Conservation (phyloP, 345 rosid species). For the Brassica carinata region DNA sequence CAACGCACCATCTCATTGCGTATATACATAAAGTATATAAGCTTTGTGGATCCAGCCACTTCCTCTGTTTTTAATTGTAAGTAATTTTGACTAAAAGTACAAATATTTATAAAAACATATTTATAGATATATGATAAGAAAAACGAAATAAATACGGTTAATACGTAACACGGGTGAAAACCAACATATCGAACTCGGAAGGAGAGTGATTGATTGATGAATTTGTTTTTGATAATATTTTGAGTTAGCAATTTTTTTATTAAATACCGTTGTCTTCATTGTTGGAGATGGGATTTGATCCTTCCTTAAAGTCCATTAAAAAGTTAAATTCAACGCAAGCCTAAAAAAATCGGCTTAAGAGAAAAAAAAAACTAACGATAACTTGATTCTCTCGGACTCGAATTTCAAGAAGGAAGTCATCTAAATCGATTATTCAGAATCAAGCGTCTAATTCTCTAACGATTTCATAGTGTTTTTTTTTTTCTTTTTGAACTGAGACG, state of each 20-base stretch:
- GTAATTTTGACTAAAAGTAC: too few relatives aligned
- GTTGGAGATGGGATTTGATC: background rate
- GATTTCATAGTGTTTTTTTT: too few relatives aligned
- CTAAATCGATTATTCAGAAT: too few relatives aligned
- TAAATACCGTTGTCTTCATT: background rate
- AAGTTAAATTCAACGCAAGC: too few relatives aligned
- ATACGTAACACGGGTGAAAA: background rate
- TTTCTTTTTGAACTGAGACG: too few relatives aligned
- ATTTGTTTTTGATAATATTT: background rate
- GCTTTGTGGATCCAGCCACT: slow-evolving; percentile 17
- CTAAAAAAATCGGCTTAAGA: too few relatives aligned
- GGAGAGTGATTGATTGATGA: background rate
- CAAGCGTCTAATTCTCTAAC: too few relatives aligned
- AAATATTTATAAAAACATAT: too few relatives aligned
- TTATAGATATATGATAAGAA: background rate
- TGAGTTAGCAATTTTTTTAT: background rate
- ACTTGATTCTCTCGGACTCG: too few relatives aligned
- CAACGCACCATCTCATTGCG: slow-evolving; percentile 30
- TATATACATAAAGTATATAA: background rate
- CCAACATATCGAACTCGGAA: background rate
- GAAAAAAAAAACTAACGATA: too few relatives aligned
- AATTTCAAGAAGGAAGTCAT: too few relatives aligned
- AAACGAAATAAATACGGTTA: background rate
- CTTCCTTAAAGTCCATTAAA: background rate
- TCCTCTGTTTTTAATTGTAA: background rate